A percentile compares a stretch with the other conserved stretches of the same genome.
phyloP scores from a whole-genome alignment of 257 asterid species.

The Hygrophila difformis region DNA sequence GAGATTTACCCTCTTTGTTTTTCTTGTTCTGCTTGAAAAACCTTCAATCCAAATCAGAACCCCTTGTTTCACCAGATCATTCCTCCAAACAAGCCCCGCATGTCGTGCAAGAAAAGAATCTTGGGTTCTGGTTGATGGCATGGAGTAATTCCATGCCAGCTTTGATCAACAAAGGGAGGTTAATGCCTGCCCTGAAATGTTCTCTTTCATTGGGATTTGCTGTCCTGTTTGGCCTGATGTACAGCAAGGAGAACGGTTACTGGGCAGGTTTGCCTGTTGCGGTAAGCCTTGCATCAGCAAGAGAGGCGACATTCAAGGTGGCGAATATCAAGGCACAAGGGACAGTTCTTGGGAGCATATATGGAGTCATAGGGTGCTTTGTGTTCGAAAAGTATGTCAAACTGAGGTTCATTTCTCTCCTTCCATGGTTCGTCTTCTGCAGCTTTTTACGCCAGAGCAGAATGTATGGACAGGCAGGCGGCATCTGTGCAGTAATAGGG shows the following conservation, averaged over 20 bases:
- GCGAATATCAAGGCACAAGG: constrained; percentile 81
- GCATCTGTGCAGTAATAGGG: constrained; percentile 69
- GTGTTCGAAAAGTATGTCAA: constrained; percentile 48
- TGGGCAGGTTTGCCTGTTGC: constrained; percentile 91
- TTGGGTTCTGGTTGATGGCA: background rate
- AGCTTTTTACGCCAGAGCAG: constrained; percentile 50
- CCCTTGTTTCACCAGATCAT: background rate
- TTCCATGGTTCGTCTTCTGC: constrained; percentile 82
- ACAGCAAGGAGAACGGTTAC: constrained; percentile 56
- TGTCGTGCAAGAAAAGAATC: constrained; percentile 13
- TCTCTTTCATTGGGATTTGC: constrained; percentile 68
- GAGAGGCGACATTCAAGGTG: constrained; percentile 69
- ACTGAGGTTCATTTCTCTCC: constrained; percentile 58
- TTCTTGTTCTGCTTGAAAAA: constrained; percentile 65
- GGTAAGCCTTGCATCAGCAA: constrained; percentile 47
- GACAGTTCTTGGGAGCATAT: constrained; percentile 72
- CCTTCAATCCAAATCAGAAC: constrained; percentile 27
- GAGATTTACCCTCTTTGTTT: constrained; percentile 48
- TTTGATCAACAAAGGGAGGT: constrained; percentile 30
- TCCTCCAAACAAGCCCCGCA: constrained; percentile 11
- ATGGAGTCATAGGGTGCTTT: constrained; percentile 73
- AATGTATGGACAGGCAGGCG: constrained; percentile 92
- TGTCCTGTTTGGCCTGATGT: constrained; percentile 46
- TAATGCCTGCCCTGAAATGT: constrained; percentile 56
- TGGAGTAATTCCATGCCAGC: constrained; percentile 16